These are phyloP conservation scores for Hygrocybe punicea DNA, from an alignment of 768 basidiomycete genomes.

Conservation along the genomic window DNA sequence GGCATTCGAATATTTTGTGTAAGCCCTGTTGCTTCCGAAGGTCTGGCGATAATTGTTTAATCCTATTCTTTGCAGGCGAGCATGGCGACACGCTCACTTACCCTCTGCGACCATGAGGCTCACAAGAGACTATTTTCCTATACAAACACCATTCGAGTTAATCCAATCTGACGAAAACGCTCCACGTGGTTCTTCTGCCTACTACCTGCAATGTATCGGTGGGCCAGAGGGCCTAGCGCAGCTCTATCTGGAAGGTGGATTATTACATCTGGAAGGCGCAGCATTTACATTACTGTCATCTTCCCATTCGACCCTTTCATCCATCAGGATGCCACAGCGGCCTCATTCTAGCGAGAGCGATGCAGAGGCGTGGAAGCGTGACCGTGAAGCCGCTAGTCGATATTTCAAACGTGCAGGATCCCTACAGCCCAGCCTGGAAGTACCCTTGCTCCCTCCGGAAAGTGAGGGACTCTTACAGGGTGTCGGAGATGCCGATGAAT, in stretches of 20 bases:
- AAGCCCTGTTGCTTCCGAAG: background rate
- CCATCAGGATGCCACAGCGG: conserved; percentile 62
- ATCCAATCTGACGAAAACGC: conserved; percentile 37
- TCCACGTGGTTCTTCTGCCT: conserved; percentile 51
- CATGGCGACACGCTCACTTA: conserved; percentile 74
- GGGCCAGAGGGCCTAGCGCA: conserved; percentile 65
- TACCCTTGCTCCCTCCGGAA: conserved; percentile 61
- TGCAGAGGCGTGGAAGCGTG: conserved; percentile 69
- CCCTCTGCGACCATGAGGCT: conserved; percentile 77
- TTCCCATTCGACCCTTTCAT: conserved; percentile 73
- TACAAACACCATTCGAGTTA: conserved; percentile 44
- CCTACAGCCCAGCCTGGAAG: conserved; percentile 61
- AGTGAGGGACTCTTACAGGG: conserved; percentile 23
- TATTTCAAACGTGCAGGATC: conserved; percentile 69
- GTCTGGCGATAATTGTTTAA: conserved; percentile 4
- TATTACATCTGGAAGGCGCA: conserved; percentile 78
- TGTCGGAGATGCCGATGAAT: conserved; percentile 31
- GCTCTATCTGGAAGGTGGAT: conserved; percentile 73
- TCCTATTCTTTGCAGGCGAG: conserved; percentile 50
- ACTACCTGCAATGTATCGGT: conserved; percentile 66
- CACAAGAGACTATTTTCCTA: conserved; percentile 67
- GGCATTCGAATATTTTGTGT: conserved; percentile 78
- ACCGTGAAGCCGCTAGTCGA: conserved; percentile 64
- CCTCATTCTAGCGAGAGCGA: conserved; percentile 53
- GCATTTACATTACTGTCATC: conserved; percentile 68